These are phyloP conservation scores for Penicillium occitanis DNA, from an alignment of 2,329 filamentous ascomycete species.

Conservation along the genomic window DNA sequence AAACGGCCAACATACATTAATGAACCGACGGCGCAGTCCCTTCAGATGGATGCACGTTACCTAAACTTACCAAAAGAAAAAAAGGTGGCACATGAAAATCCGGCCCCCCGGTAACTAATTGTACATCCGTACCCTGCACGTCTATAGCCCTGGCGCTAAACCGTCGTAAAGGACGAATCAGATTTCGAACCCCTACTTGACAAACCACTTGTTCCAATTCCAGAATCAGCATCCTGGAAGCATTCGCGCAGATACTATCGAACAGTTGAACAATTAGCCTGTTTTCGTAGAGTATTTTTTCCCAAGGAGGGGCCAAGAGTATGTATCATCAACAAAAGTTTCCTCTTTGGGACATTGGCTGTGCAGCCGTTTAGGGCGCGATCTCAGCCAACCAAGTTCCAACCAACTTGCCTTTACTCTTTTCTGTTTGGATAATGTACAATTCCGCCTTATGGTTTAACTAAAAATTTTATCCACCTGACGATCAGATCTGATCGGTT, in stretches of 20 bases:
- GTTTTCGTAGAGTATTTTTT: background rate
- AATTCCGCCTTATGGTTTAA: background rate
- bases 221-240: background rate
- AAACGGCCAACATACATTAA: background rate
- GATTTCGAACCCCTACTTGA: background rate
- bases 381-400: background rate
- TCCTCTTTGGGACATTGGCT: background rate
- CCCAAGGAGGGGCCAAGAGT: background rate
- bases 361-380: background rate
- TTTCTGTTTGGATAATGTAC: background rate
- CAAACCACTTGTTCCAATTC: background rate
- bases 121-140: background rate
- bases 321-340: background rate
- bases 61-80: background rate
- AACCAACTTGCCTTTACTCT: background rate
- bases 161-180: background rate
- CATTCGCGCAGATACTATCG: background rate
- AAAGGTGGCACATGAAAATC: background rate
- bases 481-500: background rate
- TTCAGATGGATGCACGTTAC: background rate
- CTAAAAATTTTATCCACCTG: background rate
- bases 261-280: background rate
- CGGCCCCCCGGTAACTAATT: constrained; percentile 4
- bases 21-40: background rate
- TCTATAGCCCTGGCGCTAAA: background rate